These are phyloP conservation scores for Dioszegia hungarica DNA, from an alignment of 768 basidiomycete species.

Conservation along the genomic window DNA sequence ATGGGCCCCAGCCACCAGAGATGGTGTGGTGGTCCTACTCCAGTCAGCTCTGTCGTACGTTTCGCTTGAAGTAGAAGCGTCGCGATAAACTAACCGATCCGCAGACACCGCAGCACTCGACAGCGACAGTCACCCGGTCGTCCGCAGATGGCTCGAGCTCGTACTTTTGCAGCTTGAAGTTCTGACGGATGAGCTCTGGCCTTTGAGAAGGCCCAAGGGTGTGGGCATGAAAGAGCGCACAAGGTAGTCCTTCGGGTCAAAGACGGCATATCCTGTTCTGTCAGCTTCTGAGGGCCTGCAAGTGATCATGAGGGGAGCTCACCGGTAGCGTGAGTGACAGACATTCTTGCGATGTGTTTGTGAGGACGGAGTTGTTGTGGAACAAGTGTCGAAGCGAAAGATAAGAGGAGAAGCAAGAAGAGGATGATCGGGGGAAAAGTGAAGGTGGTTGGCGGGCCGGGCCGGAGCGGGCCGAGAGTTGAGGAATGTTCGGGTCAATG, in stretches of 20 bases:
- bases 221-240: constrained; percentile 20
- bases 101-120: constrained; percentile 46
- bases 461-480: not conserved
- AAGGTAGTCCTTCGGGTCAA: constrained; percentile 46
- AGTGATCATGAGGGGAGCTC: constrained; percentile 24
- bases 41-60: not conserved
- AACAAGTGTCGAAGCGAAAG: not conserved
- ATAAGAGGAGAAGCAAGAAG: not conserved
- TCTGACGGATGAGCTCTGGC: constrained; percentile 11
- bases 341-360: constrained; percentile 8
- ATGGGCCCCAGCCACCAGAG: constrained; percentile 48
- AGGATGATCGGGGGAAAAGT: not conserved
- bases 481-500: too few species aligned
- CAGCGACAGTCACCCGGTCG: constrained; percentile 44
- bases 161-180: constrained; percentile 47
- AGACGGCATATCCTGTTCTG: constrained; percentile 38
- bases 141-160: constrained; percentile 43
- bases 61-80: not conserved
- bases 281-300: constrained; percentile 47
- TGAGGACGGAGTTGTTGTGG: not conserved
- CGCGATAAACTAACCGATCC: constrained; percentile 39
- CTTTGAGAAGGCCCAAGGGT: too few species aligned
- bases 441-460: not conserved
- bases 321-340: constrained; percentile 42
- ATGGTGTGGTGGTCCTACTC: constrained; percentile 48